Conservation (phyloP, 371 early-diverging fungal genomes). For the Apophysomyces elegans region DNA sequence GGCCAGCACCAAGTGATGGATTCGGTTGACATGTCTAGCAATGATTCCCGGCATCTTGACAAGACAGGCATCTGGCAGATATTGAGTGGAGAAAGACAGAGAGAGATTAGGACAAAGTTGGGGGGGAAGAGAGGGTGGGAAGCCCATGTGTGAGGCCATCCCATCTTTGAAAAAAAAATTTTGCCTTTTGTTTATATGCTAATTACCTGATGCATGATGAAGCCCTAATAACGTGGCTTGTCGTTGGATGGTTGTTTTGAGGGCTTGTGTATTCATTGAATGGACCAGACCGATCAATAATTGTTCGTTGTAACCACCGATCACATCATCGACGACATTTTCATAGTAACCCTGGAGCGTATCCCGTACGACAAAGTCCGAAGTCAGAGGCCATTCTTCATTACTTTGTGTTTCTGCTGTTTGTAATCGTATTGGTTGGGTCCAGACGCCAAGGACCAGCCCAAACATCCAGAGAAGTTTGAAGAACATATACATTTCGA, state of each 20-base stretch:
- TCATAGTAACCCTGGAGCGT: conserved; percentile 6
- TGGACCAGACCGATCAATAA: conserved; percentile 2
- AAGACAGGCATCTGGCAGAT: neutral
- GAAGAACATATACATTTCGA: neutral
- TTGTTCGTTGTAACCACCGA: conserved; percentile 3
- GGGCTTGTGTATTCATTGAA: neutral
- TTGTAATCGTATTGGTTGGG: neutral
- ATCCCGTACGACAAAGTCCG: neutral
- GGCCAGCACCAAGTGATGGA: neutral
- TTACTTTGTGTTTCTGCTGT: neutral
- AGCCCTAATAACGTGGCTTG: neutral
- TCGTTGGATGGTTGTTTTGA: neutral
- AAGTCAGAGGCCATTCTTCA: conserved; percentile 3
- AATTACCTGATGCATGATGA: neutral
- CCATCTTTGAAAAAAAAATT: too few species aligned
- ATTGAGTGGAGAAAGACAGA: too few species aligned
- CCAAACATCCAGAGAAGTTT: conserved; percentile 2
- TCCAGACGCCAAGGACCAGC: conserved; percentile 8
- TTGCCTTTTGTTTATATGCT: neutral
- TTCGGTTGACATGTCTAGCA: conserved; percentile 5
- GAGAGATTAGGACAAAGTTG: too few species aligned
- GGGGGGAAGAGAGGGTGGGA: too few species aligned
- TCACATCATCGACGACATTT: neutral
- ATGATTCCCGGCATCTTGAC: conserved; percentile 2
- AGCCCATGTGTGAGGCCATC: too few species aligned